phyloP scores from a whole-genome alignment of 2,329 filamentous ascomycete species.

The Sarocladiaceae sp. region DNA sequence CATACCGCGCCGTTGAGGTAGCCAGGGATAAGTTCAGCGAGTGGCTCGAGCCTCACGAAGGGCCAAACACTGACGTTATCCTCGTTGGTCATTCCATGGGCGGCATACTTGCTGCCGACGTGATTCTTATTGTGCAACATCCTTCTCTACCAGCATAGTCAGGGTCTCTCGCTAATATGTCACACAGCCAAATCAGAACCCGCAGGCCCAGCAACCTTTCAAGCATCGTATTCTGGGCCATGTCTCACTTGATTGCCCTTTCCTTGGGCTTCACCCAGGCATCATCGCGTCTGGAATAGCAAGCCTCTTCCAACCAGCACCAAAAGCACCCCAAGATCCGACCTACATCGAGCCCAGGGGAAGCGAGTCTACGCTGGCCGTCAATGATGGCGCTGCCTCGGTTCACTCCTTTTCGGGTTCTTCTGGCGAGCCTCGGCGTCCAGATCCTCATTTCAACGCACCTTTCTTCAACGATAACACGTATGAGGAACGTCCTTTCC shows the following conservation, averaged over 20 bases:
- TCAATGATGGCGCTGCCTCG: not conserved
- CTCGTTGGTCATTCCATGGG: constrained; percentile 88
- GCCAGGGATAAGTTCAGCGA: constrained; percentile 76
- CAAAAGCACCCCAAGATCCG: constrained; percentile 17
- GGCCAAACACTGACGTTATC: constrained; percentile 67
- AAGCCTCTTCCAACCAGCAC: constrained; percentile 60
- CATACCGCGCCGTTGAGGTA: constrained; percentile 62
- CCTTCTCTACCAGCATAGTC: too few relatives aligned
- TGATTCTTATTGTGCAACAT: constrained; percentile 63
- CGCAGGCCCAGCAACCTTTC: constrained; percentile 36
- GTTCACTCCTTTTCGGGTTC: not conserved
- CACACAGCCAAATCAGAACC: constrained; percentile 26
- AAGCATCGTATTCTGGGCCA: constrained; percentile 74
- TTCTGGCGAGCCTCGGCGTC: not conserved
- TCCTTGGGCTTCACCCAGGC: constrained; percentile 82
- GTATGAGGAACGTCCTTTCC: constrained; percentile 62
- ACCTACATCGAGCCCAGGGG: constrained; percentile 6
- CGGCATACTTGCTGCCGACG: constrained; percentile 73
- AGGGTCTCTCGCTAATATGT: not conserved
- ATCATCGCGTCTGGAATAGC: constrained; percentile 76
- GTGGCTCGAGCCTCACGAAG: constrained; percentile 77
- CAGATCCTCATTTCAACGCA: constrained; percentile 67
- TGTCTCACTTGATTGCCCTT: constrained; percentile 78
- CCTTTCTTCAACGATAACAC: constrained; percentile 68
- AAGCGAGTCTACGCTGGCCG: constrained; percentile 1